Conservation (phyloP, 257 asterid species). For the Rauvolfia tetraphylla region DNA sequence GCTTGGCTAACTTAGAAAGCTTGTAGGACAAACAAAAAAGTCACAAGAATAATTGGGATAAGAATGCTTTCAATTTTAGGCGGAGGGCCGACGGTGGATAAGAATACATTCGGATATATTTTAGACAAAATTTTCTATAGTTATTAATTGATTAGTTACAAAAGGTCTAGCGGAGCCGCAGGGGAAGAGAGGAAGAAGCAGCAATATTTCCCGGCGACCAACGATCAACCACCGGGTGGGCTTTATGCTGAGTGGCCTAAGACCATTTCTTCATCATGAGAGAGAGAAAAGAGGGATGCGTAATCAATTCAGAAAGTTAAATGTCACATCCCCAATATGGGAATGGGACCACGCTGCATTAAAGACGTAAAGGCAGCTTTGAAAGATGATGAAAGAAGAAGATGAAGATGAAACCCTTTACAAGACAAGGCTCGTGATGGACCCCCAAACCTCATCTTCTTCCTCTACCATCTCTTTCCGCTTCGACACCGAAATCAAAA, state of each 20-base stretch:
- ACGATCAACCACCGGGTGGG: not conserved
- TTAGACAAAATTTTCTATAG: too few species aligned
- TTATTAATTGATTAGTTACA: too few species aligned
- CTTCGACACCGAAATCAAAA: too few species aligned
- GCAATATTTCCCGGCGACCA: not conserved
- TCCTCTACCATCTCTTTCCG: too few species aligned
- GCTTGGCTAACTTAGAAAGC: too few species aligned
- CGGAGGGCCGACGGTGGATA: too few species aligned
- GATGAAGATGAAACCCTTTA: not conserved
- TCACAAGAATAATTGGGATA: too few species aligned
- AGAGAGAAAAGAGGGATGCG: not conserved
- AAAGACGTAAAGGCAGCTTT: conserved; percentile 33
- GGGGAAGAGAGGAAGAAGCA: too few species aligned
- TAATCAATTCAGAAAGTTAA: not conserved
- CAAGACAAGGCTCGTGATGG: conserved; percentile 41
- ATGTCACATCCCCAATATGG: not conserved
- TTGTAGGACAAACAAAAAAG: too few species aligned
- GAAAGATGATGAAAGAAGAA: conserved; percentile 9
- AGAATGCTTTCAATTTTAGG: too few species aligned
- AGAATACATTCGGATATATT: too few species aligned
- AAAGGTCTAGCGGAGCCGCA: too few species aligned
- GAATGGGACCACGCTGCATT: conserved; percentile 32
- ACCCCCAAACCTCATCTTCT: conserved; percentile 4
- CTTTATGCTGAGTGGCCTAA: not conserved
- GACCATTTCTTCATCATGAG: conserved; percentile 8